Conservation (phyloP, 208 protist species). For the Wallacemonas collosoma region DNA sequence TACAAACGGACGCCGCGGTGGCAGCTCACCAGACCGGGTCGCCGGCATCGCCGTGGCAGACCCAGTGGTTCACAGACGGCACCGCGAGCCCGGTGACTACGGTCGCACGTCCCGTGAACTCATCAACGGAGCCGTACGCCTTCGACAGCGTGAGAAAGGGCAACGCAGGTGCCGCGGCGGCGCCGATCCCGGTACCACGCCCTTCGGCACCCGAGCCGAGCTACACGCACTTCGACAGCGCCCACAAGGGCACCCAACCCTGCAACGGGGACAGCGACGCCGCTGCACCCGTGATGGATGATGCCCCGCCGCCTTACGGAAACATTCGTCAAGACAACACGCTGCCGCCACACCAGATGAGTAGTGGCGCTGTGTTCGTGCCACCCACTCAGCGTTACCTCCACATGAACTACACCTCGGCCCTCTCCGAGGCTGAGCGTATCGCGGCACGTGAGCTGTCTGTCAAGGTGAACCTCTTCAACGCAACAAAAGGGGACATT, state of each 20-base stretch:
- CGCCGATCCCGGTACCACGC: neutral
- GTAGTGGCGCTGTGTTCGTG: neutral
- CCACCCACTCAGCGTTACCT: neutral
- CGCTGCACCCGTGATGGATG: neutral
- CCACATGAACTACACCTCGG: slow-evolving; percentile 3
- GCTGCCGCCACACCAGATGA: neutral
- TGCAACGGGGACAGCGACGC: slow-evolving; percentile 4
- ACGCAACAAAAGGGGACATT: neutral
- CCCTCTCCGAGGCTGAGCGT: slow-evolving; percentile 5
- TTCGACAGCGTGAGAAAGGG: slow-evolving; percentile 9
- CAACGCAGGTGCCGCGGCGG: neutral
- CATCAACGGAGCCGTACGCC: neutral
- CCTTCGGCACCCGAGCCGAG: neutral
- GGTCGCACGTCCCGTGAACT: neutral
- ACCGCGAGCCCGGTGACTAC: neutral
- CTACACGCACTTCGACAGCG: slow-evolving; percentile 6
- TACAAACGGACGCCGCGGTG: neutral
- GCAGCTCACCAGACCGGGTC: neutral
- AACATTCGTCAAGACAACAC: neutral
- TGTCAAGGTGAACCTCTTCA: neutral
- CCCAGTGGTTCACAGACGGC: neutral
- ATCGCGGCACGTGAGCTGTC: neutral
- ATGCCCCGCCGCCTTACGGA: neutral
- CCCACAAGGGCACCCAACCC: neutral
- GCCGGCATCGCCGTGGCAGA: neutral